phyloP scores from a whole-genome alignment of 805 yeast genomes.

The Saturnispora zaruensis region DNA sequence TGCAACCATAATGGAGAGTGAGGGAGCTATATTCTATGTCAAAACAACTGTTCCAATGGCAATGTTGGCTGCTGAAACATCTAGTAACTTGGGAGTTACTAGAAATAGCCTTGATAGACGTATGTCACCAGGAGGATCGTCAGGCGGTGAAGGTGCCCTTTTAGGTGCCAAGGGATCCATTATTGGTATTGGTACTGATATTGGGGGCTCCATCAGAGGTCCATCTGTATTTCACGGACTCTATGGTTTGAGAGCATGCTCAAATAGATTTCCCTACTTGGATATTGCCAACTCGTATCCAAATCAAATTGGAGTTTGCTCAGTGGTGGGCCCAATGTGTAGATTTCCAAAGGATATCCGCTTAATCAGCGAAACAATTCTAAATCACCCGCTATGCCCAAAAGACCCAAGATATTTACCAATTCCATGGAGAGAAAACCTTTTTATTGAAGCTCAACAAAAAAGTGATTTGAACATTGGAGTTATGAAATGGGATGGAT shows the following conservation, averaged over 20 bases:
- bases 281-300: conserved; percentile 27
- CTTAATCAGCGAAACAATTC: conserved; percentile 31
- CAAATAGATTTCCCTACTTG: conserved; percentile 30
- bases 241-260: conserved; percentile 28
- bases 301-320: conserved; percentile 26
- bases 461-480: conserved; percentile 36
- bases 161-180: conserved; percentile 26
- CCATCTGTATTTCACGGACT: conserved; percentile 29
- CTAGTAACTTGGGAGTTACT: conserved; percentile 33
- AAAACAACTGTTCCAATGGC: conserved; percentile 39
- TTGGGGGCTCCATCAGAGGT: conserved; percentile 32
- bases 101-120: conserved; percentile 31
- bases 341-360: conserved; percentile 27
- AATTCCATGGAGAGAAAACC: conserved; percentile 37
- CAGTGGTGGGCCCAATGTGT: conserved; percentile 32
- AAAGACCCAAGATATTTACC: conserved; percentile 44
- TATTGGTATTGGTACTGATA: conserved; percentile 33
- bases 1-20: conserved; percentile 27
- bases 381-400: conserved; percentile 37
- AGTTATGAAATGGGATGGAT: conserved; percentile 35
- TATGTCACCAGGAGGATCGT: conserved; percentile 35
- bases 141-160: conserved; percentile 39
- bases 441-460: conserved; percentile 3
- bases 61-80: conserved; percentile 34
- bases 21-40: conserved; percentile 37